These are phyloP conservation scores for Physcia stellaris DNA, from an alignment of 495 filamentous ascomycete species.

Conservation along the genomic window DNA sequence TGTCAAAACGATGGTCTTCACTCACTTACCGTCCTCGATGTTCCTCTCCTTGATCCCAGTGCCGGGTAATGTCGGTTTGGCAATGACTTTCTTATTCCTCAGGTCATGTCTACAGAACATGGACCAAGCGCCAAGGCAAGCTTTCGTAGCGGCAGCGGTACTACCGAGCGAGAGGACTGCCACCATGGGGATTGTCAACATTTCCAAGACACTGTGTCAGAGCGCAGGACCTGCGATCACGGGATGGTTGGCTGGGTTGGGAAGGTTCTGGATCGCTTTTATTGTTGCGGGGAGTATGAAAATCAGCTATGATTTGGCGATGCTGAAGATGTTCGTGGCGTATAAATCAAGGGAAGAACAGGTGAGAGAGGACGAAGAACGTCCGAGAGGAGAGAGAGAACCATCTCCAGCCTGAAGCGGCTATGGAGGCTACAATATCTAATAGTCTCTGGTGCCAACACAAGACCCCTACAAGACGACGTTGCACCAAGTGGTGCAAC, in stretches of 20 bases:
- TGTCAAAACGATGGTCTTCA: slow-evolving; percentile 80
- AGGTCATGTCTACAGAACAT: slow-evolving; percentile 59
- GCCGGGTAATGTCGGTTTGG: slow-evolving; percentile 37
- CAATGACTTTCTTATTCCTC: slow-evolving; percentile 53
- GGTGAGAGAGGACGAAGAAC: slow-evolving; percentile 4
- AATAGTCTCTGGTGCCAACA: too few species aligned
- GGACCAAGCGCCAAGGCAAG: slow-evolving; percentile 70
- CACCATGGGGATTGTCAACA: slow-evolving; percentile 58
- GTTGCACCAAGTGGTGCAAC: too few species aligned
- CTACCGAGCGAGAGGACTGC: slow-evolving; percentile 64
- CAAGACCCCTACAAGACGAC: too few species aligned
- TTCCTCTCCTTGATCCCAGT: slow-evolving; percentile 58
- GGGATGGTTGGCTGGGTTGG: slow-evolving; percentile 48
- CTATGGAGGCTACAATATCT: too few species aligned
- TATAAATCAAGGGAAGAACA: slow-evolving; percentile 19
- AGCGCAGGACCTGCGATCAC: slow-evolving; percentile 54
- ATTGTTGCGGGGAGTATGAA: slow-evolving; percentile 57
- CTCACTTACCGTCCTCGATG: slow-evolving; percentile 64
- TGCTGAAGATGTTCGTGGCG: slow-evolving; percentile 52
- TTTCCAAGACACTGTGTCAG: slow-evolving; percentile 49
- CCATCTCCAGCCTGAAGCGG: too few species aligned
- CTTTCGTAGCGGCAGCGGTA: slow-evolving; percentile 63
- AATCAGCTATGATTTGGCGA: slow-evolving; percentile 56
- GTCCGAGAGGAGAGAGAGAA: too few species aligned
- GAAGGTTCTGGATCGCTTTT: slow-evolving; percentile 58